A percentile compares a stretch with the other conserved stretches of the same genome.
Evolutionary conservation across 2,329 filamentous ascomycete species (phyloP).

Genomic region (Talaromyces islandicus): DNA sequence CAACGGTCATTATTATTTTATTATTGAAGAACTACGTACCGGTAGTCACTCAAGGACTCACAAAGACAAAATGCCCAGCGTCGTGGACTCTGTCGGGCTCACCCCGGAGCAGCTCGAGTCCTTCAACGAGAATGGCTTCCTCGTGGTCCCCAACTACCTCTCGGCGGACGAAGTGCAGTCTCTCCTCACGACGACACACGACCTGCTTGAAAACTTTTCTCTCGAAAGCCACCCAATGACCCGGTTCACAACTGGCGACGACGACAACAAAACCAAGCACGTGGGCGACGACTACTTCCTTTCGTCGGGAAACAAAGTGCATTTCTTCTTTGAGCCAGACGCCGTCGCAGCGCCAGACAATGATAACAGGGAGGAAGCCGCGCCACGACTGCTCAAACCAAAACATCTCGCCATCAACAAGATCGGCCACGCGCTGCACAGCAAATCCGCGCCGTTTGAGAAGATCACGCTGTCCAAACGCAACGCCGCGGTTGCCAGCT

Average conservation of each 20-base stretch:
- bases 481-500: slow-evolving; percentile 60
- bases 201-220: slow-evolving; percentile 67
- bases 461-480: slow-evolving; percentile 38
- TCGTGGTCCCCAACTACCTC: slow-evolving; percentile 76
- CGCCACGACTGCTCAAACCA: slow-evolving; percentile 64
- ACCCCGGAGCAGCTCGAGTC: slow-evolving; percentile 62
- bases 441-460: slow-evolving; percentile 61
- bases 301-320: slow-evolving; percentile 78
- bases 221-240: slow-evolving; percentile 87
- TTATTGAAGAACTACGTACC: too few species aligned
- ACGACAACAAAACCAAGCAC: slow-evolving; percentile 53
- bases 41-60: background rate
- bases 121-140: slow-evolving; percentile 82
- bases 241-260: slow-evolving; percentile 80
- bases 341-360: slow-evolving; percentile 52
- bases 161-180: slow-evolving; percentile 57
- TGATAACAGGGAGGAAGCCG: too few species aligned
- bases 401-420: slow-evolving; percentile 86
- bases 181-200: slow-evolving; percentile 68
- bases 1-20: too few species aligned
- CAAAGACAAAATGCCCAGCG: background rate
- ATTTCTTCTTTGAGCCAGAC: slow-evolving; percentile 97
- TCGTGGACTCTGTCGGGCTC: slow-evolving; percentile 47
- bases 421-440: slow-evolving; percentile 73
- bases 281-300: slow-evolving; percentile 96